phyloP scores from a whole-genome alignment of 2,329 filamentous ascomycete species.

The Stagonosporopsis rhizophila region DNA sequence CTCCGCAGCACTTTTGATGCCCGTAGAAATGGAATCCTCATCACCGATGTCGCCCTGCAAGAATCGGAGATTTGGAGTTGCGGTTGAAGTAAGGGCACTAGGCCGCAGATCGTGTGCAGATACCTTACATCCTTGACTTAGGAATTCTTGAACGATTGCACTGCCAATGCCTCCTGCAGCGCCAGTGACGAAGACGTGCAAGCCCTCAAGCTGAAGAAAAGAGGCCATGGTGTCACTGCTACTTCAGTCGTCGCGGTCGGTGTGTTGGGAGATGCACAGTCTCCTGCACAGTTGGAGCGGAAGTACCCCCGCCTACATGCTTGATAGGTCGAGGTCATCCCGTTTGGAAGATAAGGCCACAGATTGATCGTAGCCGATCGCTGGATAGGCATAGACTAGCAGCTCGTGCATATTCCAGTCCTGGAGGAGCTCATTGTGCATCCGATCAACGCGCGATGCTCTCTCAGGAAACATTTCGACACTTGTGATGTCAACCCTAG shows the following conservation, averaged over 20 bases:
- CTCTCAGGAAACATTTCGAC: neutral
- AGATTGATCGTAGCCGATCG: neutral
- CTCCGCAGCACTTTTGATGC: slow-evolving; percentile 51
- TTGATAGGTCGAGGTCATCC: slow-evolving; percentile 6
- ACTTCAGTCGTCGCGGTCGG: neutral
- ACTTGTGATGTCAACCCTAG: neutral
- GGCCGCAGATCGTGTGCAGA: slow-evolving; percentile 59
- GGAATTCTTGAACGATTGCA: slow-evolving; percentile 59
- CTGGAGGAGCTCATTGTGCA: neutral
- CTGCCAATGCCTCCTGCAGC: slow-evolving; percentile 61
- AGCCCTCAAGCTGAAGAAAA: slow-evolving; percentile 57
- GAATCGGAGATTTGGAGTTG: slow-evolving; percentile 47
- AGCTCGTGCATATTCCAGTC: neutral
- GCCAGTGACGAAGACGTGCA: slow-evolving; percentile 63
- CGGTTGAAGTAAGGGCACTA: slow-evolving; percentile 41
- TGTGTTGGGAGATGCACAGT: neutral
- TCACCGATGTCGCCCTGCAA: slow-evolving; percentile 58
- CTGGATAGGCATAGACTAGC: neutral
- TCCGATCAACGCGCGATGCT: neutral
- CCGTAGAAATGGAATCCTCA: slow-evolving; percentile 55
- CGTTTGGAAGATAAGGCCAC: slow-evolving; percentile 4
- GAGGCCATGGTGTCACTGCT: slow-evolving; percentile 39
- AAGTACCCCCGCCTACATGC: neutral
- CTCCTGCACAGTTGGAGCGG: neutral
- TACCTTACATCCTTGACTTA: slow-evolving; percentile 62